These are phyloP conservation scores for Mycena albidolilacea DNA, from an alignment of 768 basidiomycete species.

Conservation along the genomic window DNA sequence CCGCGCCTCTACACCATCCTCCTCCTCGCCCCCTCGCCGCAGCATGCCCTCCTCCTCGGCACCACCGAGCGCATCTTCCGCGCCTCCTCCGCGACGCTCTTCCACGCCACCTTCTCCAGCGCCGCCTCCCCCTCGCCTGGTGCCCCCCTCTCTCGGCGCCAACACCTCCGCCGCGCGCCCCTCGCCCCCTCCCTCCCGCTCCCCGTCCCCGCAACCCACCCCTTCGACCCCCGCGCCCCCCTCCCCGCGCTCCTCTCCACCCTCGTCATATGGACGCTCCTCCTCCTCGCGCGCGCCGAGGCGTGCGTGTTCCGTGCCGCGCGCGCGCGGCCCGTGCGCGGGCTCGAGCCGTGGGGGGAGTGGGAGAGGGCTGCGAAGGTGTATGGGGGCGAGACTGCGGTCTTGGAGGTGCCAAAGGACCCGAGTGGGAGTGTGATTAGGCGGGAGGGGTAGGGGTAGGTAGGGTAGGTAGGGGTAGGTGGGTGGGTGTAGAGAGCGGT, in stretches of 20 bases:
- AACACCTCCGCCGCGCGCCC: constrained; percentile 22
- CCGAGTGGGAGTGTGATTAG: constrained; percentile 18
- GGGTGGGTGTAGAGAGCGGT: too few relatives aligned
- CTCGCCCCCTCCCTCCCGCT: constrained; percentile 5
- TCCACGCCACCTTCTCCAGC: constrained; percentile 50
- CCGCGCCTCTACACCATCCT: constrained; percentile 65
- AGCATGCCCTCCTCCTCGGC: constrained; percentile 59
- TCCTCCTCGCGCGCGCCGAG: constrained; percentile 55
- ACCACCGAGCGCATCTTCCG: constrained; percentile 56
- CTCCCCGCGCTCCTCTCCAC: constrained; percentile 28
- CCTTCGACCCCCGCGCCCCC: constrained; percentile 43
- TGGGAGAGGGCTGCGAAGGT: constrained; percentile 57
- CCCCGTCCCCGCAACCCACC: constrained; percentile 45
- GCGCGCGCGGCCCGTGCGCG: constrained; percentile 63
- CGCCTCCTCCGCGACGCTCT: constrained; percentile 54
- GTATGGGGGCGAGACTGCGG: constrained; percentile 1
- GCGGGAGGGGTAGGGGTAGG: background rate
- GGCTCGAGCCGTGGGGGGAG: constrained; percentile 68
- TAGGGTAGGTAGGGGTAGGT: too few relatives aligned
- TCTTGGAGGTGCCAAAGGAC: background rate
- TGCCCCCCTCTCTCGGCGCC: constrained; percentile 31
- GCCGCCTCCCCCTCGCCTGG: constrained; percentile 28
- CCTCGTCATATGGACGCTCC: constrained; percentile 45
- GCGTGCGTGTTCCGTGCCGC: constrained; percentile 52
- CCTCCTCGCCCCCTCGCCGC: constrained; percentile 58